Evolutionary conservation across 805 yeast genomes (phyloP), one percentile per base, ranked within the genome.

Genomic region (Metschnikowia lochheadii): DNA sequence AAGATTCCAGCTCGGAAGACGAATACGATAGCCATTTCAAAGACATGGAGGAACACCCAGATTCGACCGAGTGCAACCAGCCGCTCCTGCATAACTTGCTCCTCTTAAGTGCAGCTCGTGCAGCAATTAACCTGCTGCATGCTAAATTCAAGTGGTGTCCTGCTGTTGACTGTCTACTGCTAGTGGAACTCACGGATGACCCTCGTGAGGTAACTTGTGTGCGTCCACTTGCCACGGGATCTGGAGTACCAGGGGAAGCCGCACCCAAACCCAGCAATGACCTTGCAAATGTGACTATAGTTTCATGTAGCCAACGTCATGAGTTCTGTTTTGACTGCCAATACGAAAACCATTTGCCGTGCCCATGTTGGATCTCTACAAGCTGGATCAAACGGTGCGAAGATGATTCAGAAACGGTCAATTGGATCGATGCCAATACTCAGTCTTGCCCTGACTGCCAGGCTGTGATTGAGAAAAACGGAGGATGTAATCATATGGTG

Each of bases 401-500:
- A 53, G 94, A 89, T 63, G 98, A 94, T 63, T 82, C 94, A 0
- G 96, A 88, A 59, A 89, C 96, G 14, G 78, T 84, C 2, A 81
- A 85, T 60, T 94, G 98, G 97, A 83, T 94, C 21, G 76, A 82
- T 3, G 82, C 86, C 3, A 84, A 92, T 64, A 89, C 99, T 1
- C 85, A 89, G 58, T 79, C 80, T 41, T 94, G 99, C 66, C 96
- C 97, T 0, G 80, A 81, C 61, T 94, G 99, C 70, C 70, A 72
- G 8, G 72, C 89, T 1, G 73, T 82, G 29, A 94, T 92, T 55
- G 97, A 94, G 63, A 90, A 92, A 61, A 87, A 87, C 63, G 98
- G 97, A 20, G 99, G 99, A 0, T 94, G 99, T 69, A 92, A 92
- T 67, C 99, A 94, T 68, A 92, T 94, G 96, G 78, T 83, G 1